phyloP scores from a whole-genome alignment of 306 rosid species.

The Heteromeles arbutifolia region DNA sequence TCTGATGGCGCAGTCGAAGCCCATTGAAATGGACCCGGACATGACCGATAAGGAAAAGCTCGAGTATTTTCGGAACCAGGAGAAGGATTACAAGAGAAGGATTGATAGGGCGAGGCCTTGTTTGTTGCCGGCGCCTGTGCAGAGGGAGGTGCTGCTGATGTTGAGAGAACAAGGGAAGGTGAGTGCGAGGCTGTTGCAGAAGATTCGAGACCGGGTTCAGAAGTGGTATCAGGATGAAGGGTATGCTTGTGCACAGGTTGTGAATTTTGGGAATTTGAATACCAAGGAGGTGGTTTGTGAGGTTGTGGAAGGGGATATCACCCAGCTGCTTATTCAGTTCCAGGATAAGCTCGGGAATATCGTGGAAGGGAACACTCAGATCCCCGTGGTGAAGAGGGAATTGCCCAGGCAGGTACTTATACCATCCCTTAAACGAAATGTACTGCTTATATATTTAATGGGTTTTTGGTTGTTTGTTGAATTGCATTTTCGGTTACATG shows the following conservation, averaged over 20 bases:
- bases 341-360: constrained; percentile 93
- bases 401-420: constrained; percentile 70
- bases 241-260: constrained; percentile 92
- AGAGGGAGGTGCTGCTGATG: constrained; percentile 61
- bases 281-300: constrained; percentile 95
- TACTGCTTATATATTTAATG: neutral
- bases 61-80: constrained; percentile 63
- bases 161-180: constrained; percentile 63
- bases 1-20: constrained; percentile 70
- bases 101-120: constrained; percentile 73
- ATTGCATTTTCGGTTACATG: neutral
- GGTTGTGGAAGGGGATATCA: constrained; percentile 96
- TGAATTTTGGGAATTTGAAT: constrained; percentile 87
- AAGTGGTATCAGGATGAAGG: constrained; percentile 97
- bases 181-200: constrained; percentile 87
- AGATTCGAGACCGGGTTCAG: constrained; percentile 86
- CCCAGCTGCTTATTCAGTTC: constrained; percentile 67
- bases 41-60: constrained; percentile 92
- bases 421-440: neutral
- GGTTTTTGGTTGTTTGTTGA: neutral
- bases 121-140: constrained; percentile 55
- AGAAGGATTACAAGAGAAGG: constrained; percentile 83
- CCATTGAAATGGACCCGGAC: constrained; percentile 76
- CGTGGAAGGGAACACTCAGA: constrained; percentile 84
- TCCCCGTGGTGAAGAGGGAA: constrained; percentile 69